These are phyloP conservation scores for Cercospora citrullina DNA, from an alignment of 2,329 filamentous ascomycete genomes.

Conservation along the genomic window DNA sequence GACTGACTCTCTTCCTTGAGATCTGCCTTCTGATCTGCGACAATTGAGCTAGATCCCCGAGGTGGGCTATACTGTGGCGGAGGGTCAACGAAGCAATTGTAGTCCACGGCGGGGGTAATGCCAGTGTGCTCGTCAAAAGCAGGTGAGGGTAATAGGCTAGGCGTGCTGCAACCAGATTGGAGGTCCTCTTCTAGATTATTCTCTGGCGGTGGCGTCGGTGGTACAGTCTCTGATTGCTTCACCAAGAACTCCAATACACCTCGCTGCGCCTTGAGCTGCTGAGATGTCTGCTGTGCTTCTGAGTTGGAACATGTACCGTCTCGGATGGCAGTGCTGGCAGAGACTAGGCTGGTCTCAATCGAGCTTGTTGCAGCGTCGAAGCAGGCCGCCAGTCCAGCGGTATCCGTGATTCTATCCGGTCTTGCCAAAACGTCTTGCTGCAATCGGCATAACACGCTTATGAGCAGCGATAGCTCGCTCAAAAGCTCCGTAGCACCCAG, in stretches of 20 bases:
- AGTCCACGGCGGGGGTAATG: constrained; percentile 28
- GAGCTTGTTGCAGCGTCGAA: constrained; percentile 20
- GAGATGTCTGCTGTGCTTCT: constrained; percentile 13
- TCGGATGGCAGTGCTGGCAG: not conserved
- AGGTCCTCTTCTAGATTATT: not conserved
- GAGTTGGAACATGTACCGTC: not conserved
- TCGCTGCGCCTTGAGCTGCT: constrained; percentile 29
- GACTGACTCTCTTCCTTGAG: constrained; percentile 10
- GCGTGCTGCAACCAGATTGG: not conserved
- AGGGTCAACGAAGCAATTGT: constrained; percentile 33
- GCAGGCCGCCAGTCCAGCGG: constrained; percentile 8
- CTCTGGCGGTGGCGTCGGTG: constrained; percentile 27
- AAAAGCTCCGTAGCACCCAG: constrained; percentile 10
- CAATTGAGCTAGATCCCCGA: not conserved
- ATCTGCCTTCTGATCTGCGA: constrained; percentile 23
- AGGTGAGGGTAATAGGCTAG: not conserved
- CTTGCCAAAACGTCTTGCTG: constrained; percentile 21
- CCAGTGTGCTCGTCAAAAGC: constrained; percentile 21
- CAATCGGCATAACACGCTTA: constrained; percentile 26
- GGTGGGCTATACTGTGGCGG: constrained; percentile 35
- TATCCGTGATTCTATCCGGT: not conserved
- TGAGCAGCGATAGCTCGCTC: constrained; percentile 26
- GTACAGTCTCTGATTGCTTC: not conserved
- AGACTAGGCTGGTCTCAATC: constrained; percentile 11
- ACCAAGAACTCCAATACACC: constrained; percentile 28